Percentiles rank a stretch among this genome's conserved stretches.
Evolutionary conservation across 768 basidiomycete genomes (phyloP).

Genomic region (Lentinula sp.): DNA sequence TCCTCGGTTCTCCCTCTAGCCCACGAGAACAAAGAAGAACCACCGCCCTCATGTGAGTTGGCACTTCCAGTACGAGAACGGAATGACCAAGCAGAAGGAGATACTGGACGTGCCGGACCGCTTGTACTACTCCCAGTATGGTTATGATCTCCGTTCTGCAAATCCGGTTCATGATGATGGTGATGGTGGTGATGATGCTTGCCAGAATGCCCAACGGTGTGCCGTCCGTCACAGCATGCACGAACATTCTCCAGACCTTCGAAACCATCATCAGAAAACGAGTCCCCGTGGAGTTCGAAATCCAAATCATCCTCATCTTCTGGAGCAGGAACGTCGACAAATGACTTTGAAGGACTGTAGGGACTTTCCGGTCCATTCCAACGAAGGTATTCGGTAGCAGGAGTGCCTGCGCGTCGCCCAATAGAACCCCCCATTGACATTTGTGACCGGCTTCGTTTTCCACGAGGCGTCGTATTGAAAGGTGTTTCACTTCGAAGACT

Average conservation of each 20-base stretch:
- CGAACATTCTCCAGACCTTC: conserved; percentile 95
- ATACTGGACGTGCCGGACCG: conserved; percentile 49
- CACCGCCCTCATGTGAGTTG: conserved; percentile 58
- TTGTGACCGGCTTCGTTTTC: conserved; percentile 74
- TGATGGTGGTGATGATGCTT: conserved; percentile 57
- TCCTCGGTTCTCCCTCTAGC: conserved; percentile 37
- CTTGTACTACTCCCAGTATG: conserved; percentile 30
- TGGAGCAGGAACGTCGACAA: conserved; percentile 40
- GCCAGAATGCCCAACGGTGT: conserved; percentile 69
- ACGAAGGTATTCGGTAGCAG: conserved; percentile 85
- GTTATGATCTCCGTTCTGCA: conserved; percentile 43
- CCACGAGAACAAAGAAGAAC: conserved; percentile 64
- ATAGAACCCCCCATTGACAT: conserved; percentile 68
- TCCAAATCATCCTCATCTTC: conserved; percentile 48
- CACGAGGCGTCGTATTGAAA: conserved; percentile 74
- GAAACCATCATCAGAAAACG: conserved; percentile 62
- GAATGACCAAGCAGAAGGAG: conserved; percentile 78
- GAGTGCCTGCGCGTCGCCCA: conserved; percentile 84
- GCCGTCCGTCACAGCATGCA: conserved; percentile 83
- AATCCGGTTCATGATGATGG: conserved; percentile 38
- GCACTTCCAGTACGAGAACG: conserved; percentile 74
- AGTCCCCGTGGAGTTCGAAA: conserved; percentile 78
- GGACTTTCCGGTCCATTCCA: conserved; percentile 74
- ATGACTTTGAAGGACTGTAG: conserved; percentile 68
- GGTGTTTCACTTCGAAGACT: conserved; percentile 54